Evolutionary conservation across 2,329 filamentous ascomycete species (phyloP), one percentile per base, ranked within the genome.

Genomic region (Diaporthe amygdali): DNA sequence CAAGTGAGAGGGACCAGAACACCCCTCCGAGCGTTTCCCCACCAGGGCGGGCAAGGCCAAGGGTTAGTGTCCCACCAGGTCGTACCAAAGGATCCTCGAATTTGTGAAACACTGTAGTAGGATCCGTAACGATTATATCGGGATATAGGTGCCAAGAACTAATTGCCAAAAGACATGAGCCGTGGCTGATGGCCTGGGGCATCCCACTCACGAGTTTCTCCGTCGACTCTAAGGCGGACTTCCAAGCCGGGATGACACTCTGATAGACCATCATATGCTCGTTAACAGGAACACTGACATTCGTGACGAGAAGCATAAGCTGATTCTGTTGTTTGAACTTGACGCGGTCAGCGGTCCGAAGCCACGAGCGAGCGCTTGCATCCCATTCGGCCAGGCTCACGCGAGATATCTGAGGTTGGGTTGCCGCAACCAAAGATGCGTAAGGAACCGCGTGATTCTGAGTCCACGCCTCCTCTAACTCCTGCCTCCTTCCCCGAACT

Each of bases 281-380:
- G 22, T 39, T 20, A 41, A 70, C 30, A 5, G 34, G 15, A 25
- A 52, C n/a, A 15, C 47, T 46, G 25, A 68, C 46, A 41, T 78
- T 76, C 10, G 76, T 55, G 9, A 79, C 15, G 12, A 79, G 75
- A 2, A 79, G 68, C 27, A 71, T 72, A 2, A 77, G 30, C 52
- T 78, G 76, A 0, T 63, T 74, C 22, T 80, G 76, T n/a, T 77
- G 66, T 15, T 37, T 66, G 14, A 54, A 39, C 66, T 74, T 79
- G 5, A 72, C 75, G 10, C 54, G 3, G 66, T 81, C 76, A 0
- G 78, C 79, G 9, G 70, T 76, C 27, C 71, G 74, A 1, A 81
- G 47, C 80, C 79, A 81, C 0, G 79, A 71, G 4, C 78, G 72
- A 3, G 78, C 78, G 66, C 78, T 80, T 2, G 76, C 74, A 69